These are phyloP conservation scores for Saccharum spontaneum DNA, from an alignment of 176 grass and related monocot genomes.

Conservation along the genomic window DNA sequence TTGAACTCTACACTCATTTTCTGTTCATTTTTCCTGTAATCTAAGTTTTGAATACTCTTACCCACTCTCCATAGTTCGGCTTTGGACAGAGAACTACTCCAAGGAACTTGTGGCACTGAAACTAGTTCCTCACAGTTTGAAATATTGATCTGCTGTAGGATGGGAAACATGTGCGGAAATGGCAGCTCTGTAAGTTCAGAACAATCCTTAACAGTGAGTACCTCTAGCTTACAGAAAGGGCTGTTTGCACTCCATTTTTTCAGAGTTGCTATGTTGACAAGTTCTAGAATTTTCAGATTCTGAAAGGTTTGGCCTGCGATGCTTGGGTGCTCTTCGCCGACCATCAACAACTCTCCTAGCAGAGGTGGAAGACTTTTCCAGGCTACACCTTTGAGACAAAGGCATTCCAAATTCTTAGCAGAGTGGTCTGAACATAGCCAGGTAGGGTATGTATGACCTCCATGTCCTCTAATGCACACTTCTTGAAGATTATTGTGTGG, in stretches of 20 bases:
- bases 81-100: background rate
- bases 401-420: background rate
- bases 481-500: background rate
- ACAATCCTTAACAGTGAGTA: background rate
- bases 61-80: accelerated
- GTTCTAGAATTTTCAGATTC: no score
- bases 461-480: no score
- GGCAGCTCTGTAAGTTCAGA: no score
- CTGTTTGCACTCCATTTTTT: no score
- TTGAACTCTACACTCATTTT: background rate
- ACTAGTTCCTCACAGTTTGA: background rate
- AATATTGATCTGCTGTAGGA: background rate
- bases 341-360: background rate
- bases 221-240: background rate
- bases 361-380: background rate
- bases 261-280: no score
- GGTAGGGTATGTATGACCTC: no score
- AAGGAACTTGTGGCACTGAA: background rate
- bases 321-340: background rate
- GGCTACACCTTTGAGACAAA: background rate
- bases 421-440: no score
- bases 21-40: background rate
- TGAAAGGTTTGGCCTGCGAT: no score
- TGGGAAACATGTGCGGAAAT: background rate
- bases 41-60: accelerated